A percentile compares a stretch with the other conserved stretches of the same genome.
Conservation (phyloP, 2,329 filamentous ascomycete species). For the Aspergillus sp. region DNA sequence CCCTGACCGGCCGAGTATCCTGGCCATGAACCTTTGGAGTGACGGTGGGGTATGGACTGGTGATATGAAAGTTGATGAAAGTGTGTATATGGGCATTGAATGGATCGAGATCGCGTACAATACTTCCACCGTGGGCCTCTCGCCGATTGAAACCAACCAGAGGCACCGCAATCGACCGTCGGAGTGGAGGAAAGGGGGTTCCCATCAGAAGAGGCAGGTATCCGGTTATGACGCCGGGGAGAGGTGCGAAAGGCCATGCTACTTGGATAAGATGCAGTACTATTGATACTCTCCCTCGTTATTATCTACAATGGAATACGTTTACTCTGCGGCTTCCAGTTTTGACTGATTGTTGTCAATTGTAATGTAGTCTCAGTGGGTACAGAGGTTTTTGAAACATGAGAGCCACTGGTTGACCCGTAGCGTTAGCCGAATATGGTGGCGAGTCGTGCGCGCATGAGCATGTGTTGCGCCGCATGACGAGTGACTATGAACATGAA, state of each 20-base stretch:
- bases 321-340: not conserved
- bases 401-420: not conserved
- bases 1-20: constrained; percentile 35
- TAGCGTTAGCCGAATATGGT: not conserved
- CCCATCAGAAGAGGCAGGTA: not conserved
- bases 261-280: constrained; percentile 9
- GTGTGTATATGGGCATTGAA: constrained; percentile 40
- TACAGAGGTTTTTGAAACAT: not conserved
- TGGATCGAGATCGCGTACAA: constrained; percentile 46
- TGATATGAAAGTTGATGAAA: constrained; percentile 38
- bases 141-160: not conserved
- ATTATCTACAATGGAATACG: constrained; percentile 7
- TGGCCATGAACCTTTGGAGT: constrained; percentile 46
- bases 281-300: constrained; percentile 7
- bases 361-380: not conserved
- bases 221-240: not conserved
- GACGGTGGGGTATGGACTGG: constrained; percentile 44
- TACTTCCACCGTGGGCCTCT: constrained; percentile 17
- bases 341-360: not conserved
- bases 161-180: constrained; percentile 1
- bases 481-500: not conserved
- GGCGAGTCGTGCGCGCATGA: not conserved
- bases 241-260: constrained; percentile 9
- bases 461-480: not conserved
- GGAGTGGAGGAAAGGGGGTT: not conserved